phyloP scores from a whole-genome alignment of 2,329 filamentous ascomycete genomes.

The Trichoderma koningiopsis region DNA sequence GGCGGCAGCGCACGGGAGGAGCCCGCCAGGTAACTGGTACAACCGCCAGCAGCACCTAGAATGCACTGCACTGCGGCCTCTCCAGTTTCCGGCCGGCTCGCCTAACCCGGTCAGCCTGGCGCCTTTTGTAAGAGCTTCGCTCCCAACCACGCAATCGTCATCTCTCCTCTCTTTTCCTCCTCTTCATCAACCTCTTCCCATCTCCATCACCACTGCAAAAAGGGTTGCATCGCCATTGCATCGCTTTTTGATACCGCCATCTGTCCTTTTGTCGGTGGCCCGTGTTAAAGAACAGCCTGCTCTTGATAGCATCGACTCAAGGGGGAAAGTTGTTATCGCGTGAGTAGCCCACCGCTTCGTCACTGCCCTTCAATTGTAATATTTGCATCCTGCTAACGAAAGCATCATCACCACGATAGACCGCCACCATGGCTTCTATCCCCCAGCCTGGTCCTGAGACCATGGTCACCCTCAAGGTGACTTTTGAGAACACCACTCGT shows the following conservation, averaged over 20 bases:
- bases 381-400: not conserved
- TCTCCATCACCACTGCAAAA: constrained; percentile 11
- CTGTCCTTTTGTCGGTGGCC: constrained; percentile 1
- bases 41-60: not conserved
- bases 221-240: constrained; percentile 1
- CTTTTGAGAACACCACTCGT: constrained; percentile 72
- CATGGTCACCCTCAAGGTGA: constrained; percentile 80
- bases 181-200: constrained; percentile 9
- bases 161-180: constrained; percentile 27
- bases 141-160: constrained; percentile 27
- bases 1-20: constrained; percentile 1
- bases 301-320: not conserved
- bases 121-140: constrained; percentile 15
- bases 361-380: not conserved
- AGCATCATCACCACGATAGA: constrained; percentile 5
- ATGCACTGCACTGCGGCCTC: not conserved
- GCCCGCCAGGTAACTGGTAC: not conserved
- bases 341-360: constrained; percentile 25
- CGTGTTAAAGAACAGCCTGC: constrained; percentile 14
- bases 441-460: constrained; percentile 33
- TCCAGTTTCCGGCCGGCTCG: constrained; percentile 7
- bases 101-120: constrained; percentile 24
- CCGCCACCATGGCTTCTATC: constrained; percentile 24
- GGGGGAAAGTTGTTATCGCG: constrained; percentile 21
- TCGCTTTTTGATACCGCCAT: constrained; percentile 12